Conservation (phyloP, 2,329 filamentous ascomycete genomes). For the Hirsutella rhossiliensis region DNA sequence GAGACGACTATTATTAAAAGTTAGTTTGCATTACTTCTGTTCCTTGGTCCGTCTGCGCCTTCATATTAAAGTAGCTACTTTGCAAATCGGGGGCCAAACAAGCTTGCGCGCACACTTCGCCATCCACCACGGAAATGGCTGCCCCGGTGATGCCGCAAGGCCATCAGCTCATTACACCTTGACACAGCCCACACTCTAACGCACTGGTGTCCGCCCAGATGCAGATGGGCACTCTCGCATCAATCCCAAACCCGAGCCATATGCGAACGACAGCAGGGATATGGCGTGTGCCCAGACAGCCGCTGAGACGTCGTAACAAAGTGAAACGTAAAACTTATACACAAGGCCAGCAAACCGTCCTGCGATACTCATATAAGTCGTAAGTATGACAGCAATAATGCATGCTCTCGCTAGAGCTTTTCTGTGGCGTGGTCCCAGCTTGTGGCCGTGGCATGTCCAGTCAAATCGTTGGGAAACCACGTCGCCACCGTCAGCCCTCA, state of each 20-base stretch:
- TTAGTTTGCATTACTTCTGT: neutral
- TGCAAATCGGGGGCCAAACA: neutral
- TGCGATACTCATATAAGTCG: conserved; percentile 15
- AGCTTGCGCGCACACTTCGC: neutral
- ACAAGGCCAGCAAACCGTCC: conserved; percentile 7
- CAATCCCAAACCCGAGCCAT: neutral
- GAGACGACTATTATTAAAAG: too few relatives aligned
- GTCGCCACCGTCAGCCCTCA: neutral
- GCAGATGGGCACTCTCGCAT: neutral
- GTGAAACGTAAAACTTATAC: conserved; percentile 10
- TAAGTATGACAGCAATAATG: conserved; percentile 20
- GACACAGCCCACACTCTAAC: too few relatives aligned
- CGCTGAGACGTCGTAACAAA: conserved; percentile 8
- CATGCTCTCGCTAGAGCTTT: conserved; percentile 16
- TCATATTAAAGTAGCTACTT: neutral
- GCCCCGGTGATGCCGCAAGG: too few relatives aligned
- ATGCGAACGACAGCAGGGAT: neutral
- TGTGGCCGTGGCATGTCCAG: neutral
- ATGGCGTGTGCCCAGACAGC: conserved; percentile 2
- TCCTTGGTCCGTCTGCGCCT: neutral
- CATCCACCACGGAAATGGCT: too few relatives aligned
- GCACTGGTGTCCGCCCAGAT: conserved; percentile 1
- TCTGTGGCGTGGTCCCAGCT: conserved; percentile 1
- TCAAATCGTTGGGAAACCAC: conserved; percentile 4
- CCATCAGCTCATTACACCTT: too few relatives aligned